A percentile compares a stretch with the other conserved stretches of the same genome.
Evolutionary conservation across 805 yeast species (phyloP).

Genomic region (Maudiozyma pseudohumilis): DNA sequence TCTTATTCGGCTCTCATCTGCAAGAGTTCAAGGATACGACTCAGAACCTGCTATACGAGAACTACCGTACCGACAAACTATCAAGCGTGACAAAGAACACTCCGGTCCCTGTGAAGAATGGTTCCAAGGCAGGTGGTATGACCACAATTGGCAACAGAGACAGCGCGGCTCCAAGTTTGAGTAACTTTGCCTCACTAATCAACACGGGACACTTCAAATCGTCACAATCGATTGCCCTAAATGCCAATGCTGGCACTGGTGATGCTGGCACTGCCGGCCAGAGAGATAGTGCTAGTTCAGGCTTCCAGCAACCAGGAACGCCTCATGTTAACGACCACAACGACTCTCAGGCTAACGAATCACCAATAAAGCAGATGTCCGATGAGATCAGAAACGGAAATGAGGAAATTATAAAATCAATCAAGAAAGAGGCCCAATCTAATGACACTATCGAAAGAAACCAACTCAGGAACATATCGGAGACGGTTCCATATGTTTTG

Average conservation of each 20-base stretch:
- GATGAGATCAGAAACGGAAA: constrained; percentile 30
- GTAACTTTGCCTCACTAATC: constrained; percentile 29
- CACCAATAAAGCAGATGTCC: constrained; percentile 33
- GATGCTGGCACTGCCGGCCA: constrained; percentile 1
- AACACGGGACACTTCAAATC: constrained; percentile 29
- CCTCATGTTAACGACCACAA: constrained; percentile 2
- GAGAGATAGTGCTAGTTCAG: no score
- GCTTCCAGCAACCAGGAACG: neutral
- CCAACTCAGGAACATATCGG: constrained; percentile 67
- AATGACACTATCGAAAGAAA: constrained; percentile 36
- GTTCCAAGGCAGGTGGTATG: constrained; percentile 2
- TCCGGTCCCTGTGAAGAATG: constrained; percentile 3
- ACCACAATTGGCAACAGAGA: constrained; percentile 13
- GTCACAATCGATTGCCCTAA: constrained; percentile 19
- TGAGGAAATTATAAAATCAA: constrained; percentile 30
- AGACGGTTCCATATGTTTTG: constrained; percentile 75
- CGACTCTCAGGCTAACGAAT: constrained; percentile 8
- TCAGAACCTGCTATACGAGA: constrained; percentile 65
- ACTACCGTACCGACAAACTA: constrained; percentile 68
- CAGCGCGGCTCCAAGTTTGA: constrained; percentile 29
- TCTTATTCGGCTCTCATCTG: constrained; percentile 71
- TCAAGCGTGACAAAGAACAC: constrained; percentile 40
- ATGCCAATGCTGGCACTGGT: constrained; percentile 19
- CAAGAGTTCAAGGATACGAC: constrained; percentile 76
- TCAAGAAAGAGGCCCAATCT: constrained; percentile 30